These are phyloP conservation scores for Saccharomyces hybrid DNA, from an alignment of 1,139 yeast species.

Conservation along the genomic window DNA sequence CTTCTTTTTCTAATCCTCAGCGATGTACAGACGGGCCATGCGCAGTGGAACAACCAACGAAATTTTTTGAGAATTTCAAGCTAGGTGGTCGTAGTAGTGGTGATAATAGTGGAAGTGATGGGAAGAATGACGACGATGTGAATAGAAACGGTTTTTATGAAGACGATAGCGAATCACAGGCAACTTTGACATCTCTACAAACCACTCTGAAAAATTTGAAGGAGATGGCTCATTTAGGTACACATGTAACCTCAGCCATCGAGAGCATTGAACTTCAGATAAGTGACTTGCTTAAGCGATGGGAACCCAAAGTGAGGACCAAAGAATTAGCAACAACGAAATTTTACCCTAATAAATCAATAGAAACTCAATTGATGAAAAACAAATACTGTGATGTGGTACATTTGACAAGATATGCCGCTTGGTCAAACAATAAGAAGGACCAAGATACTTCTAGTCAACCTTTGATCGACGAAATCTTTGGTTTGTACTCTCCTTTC, in stretches of 20 bases:
- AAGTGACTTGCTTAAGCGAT: constrained; percentile 10
- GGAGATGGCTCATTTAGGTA: constrained; percentile 3
- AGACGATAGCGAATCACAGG: neutral
- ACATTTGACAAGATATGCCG: constrained; percentile 19
- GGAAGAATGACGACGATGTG: neutral
- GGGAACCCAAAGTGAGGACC: constrained; percentile 19
- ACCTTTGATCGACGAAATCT: constrained; percentile 26
- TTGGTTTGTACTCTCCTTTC: constrained; percentile 27
- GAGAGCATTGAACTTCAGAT: constrained; percentile 15
- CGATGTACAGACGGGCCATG: neutral
- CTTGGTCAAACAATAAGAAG: constrained; percentile 15
- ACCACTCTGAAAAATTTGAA: neutral
- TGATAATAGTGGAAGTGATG: neutral
- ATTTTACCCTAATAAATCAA: constrained; percentile 12
- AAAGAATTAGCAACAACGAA: constrained; percentile 5
- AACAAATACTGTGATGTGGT: constrained; percentile 23
- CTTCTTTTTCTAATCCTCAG: neutral
- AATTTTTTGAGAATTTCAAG: neutral
- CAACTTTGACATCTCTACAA: neutral
- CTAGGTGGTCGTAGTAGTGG: neutral
- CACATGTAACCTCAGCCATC: constrained; percentile 11
- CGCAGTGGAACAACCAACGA: neutral
- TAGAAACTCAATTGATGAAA: constrained; percentile 25
- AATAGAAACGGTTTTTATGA: neutral
- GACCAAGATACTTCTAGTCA: constrained; percentile 8